Evolutionary conservation across 2,329 filamentous ascomycete species (phyloP), one percentile per base, ranked within the genome.

Genomic region (Fusarium xyrophilum): DNA sequence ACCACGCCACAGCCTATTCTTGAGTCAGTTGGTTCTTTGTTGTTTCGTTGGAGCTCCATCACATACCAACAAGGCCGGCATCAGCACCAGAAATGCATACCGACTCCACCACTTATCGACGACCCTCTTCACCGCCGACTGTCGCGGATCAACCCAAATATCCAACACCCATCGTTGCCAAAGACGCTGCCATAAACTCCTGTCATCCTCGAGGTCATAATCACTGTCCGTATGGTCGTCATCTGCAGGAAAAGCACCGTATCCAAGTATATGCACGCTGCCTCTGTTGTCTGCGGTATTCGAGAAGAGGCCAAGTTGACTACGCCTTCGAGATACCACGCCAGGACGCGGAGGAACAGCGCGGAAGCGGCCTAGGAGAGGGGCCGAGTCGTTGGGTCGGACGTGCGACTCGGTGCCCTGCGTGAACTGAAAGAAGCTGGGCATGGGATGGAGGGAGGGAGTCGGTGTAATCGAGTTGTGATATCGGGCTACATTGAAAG

Each of bases 391-490:
- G 70, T 80, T 81, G 60, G 82, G 82, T 52, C 82, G 82, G 63
- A 82, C 79, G 72, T 82, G 83, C 67, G 86, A 84, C 79, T 90
- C 88, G 73, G 81, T 84, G 76, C 88, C 88, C 74, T 88, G 88
- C 67, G 88, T 88, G 79, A 91, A 91, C 76, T 85, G 83, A 79
- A 91, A 90, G 82, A 90, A 88, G 74, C 84, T 82, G 75, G 88
- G 86, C 87, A 90, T 89, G 64, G 67, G 59, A 71, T 67, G 43
- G 36, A 54, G 61, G 46, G 42, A 35, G 53, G 62, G 47, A 51
- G 60, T 65, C 42, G 60, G 46, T 56, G 65, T 68, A 35, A 55
- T 52, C 47, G 50, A 51, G 36, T 56, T 56, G 66, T 57, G 35
- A 39, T 69, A 30, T 48, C 58, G 40, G 59, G 35, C 69, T 71